Percentiles rank a stretch among this genome's conserved stretches.
Conservation (phyloP, 1,284 basidiomycete species). For the Puccinia polysora region DNA sequence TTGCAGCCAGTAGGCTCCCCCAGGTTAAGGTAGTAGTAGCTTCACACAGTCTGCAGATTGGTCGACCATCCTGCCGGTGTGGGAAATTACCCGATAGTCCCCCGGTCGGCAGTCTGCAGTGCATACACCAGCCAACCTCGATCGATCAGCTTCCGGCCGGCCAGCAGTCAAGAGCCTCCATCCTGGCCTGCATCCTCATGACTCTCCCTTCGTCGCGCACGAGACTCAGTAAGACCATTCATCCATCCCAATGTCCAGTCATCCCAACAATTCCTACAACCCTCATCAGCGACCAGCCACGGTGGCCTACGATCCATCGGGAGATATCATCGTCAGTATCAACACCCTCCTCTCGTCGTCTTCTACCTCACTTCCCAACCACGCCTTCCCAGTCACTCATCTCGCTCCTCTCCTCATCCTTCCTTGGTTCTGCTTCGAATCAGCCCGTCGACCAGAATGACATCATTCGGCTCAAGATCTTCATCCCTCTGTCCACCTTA, state of each 20-base stretch:
- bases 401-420: neutral
- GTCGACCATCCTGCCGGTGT: too few species aligned
- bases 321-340: constrained; percentile 35
- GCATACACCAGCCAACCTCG: too few species aligned
- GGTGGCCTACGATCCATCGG: constrained; percentile 23
- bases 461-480: constrained; percentile 42
- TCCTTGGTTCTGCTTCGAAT: neutral
- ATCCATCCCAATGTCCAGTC: neutral
- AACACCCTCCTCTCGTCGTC: neutral
- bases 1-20: too few species aligned
- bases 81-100: too few species aligned
- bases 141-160: too few species aligned
- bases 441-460: constrained; percentile 43
- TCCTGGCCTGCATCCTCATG: too few species aligned
- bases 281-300: neutral
- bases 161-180: too few species aligned
- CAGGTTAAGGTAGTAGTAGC: too few species aligned
- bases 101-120: too few species aligned
- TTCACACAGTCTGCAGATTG: too few species aligned
- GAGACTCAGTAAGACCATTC: neutral
- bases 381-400: too few species aligned
- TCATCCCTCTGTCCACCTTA: constrained; percentile 40
- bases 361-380: neutral
- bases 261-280: constrained; percentile 12
- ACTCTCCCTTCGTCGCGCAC: too few species aligned